Evolutionary conservation across 208 protist species (phyloP), one percentile per base, ranked within the genome.

Genomic region (Trichomonas gallinae): DNA sequence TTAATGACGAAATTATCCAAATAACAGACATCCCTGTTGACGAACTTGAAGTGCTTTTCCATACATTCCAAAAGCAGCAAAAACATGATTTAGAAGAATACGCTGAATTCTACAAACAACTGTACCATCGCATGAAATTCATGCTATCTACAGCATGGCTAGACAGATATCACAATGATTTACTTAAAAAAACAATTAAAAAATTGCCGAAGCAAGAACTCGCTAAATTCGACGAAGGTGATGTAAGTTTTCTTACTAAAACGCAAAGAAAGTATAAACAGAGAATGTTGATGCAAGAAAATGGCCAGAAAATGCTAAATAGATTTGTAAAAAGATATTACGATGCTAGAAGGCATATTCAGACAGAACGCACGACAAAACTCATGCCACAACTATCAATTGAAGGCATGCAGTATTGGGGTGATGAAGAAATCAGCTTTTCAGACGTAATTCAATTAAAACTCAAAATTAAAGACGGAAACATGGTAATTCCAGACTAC

Each of bases 321-420:
- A 48, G 46, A 38, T 9, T 21, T 34, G 2, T 6, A 48, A 93
- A 58, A 93, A 13, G 45, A 48, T 93, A 44, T 51, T 93, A 49
- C 44, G 87, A 93, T 51, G 45, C 34, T 9, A 23, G 87, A 38
- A 9, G n/a, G 1, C 11, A 38, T 9, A n/a, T 93, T 38, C 40
- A 51, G 17, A 44, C 13, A 4, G 87, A 93, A 51, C 17, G 34
- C 10, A 0, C 44, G 6, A 93, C 40, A 48, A 38, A 48, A 48
- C 26, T 48, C 11, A 51, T 51, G 42, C 87, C 40, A 38, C 11
- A 48, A 21, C 2, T 48, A 13, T 26, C 42, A 9, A 93, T 93
- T 38, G 87, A 93, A 93, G 87, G 87, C 15, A 23, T 93, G 15
- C 87, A 93, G 44, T 93, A 93, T 93, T 93, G 87, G 87, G 87